Conservation (phyloP, 306 rosid genomes). For the Luffa aegyptiaca region DNA sequence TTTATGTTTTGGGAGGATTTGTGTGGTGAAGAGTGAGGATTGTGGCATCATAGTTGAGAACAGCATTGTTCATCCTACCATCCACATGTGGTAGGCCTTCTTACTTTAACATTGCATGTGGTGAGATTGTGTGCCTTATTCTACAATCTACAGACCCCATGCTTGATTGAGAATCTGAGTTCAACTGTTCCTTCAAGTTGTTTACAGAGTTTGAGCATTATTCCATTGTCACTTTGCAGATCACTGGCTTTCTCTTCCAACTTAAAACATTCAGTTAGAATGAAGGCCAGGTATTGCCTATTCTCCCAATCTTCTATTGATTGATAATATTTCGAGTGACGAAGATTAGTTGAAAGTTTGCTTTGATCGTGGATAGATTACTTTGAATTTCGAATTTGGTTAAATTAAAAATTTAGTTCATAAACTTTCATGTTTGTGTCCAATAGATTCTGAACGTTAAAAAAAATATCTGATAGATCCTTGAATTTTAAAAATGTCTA, state of each 20-base stretch:
- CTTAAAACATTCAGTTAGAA: neutral
- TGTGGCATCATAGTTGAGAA: slow-evolving; percentile 9
- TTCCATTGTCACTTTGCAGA: slow-evolving; percentile 6
- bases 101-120: slow-evolving; percentile 6
- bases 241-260: neutral
- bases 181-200: neutral
- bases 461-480: too few relatives aligned
- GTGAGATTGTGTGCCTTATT: neutral
- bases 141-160: slow-evolving; percentile 10
- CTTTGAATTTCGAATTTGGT: too few relatives aligned
- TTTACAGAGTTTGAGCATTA: neutral
- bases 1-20: slow-evolving; percentile 7
- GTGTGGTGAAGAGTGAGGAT: slow-evolving; percentile 6
- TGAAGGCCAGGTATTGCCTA: neutral
- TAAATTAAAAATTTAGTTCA: too few relatives aligned
- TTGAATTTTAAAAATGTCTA: too few relatives aligned
- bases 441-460: too few relatives aligned
- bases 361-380: too few relatives aligned
- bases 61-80: neutral
- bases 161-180: neutral
- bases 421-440: too few relatives aligned
- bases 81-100: slow-evolving; percentile 16
- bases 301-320: neutral
- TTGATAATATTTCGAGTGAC: neutral
- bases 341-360: neutral